These are phyloP conservation scores for Scenedesmus sp. DNA, from an alignment of 163 green algal species.

Conservation along the genomic window DNA sequence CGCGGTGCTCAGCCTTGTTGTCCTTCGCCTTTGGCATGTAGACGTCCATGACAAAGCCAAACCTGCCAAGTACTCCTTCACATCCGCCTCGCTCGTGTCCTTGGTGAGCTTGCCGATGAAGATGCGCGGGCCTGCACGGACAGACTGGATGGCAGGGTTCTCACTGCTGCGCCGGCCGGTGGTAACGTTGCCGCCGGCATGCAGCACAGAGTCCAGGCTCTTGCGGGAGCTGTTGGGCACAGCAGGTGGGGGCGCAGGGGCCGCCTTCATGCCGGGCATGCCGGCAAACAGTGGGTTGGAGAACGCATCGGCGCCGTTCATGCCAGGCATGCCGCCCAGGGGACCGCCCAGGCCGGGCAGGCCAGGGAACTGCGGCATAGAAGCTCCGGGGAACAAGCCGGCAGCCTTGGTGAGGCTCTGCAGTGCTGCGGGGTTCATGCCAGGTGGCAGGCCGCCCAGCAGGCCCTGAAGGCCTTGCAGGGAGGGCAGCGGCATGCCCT, in stretches of 20 bases:
- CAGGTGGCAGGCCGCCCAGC: constrained; percentile 14
- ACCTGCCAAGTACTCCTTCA: constrained; percentile 86
- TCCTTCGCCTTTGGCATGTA: constrained; percentile 91
- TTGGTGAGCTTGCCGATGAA: constrained; percentile 94
- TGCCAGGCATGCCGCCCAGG: neutral
- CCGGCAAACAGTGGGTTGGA: constrained; percentile 28
- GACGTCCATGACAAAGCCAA: constrained; percentile 92
- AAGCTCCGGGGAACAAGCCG: constrained; percentile 9
- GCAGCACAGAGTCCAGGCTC: constrained; percentile 50
- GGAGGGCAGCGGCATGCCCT: constrained; percentile 43
- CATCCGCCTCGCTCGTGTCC: constrained; percentile 86
- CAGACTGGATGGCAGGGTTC: constrained; percentile 66
- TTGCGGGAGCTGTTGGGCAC: constrained; percentile 38
- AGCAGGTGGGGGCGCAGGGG: neutral
- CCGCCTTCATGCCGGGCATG: constrained; percentile 25
- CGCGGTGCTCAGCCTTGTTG: constrained; percentile 90
- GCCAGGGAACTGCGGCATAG: constrained; percentile 29
- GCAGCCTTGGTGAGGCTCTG: constrained; percentile 38
- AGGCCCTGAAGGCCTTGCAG: constrained; percentile 27
- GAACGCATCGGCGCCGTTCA: constrained; percentile 22
- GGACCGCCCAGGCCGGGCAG: neutral
- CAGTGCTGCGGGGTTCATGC: constrained; percentile 29
- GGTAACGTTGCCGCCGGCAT: neutral
- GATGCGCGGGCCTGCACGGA: constrained; percentile 84
- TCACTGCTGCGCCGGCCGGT: constrained; percentile 56